Percentiles rank a stretch among this genome's conserved stretches.
Evolutionary conservation across 768 basidiomycete genomes (phyloP).

Genomic region (Lactarius akahatsu): DNA sequence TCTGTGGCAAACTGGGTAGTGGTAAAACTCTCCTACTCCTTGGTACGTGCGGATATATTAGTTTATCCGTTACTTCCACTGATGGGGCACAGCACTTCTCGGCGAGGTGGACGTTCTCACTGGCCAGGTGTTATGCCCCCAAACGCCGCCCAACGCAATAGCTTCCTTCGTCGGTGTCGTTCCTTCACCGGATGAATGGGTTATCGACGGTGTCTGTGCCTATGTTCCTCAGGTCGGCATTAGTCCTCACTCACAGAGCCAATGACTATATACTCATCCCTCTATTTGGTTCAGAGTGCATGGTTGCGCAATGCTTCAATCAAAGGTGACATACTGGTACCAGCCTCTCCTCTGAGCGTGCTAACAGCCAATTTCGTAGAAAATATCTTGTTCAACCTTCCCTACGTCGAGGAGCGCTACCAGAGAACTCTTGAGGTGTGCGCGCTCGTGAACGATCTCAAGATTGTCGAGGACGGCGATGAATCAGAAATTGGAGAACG

Average conservation of each 20-base stretch:
- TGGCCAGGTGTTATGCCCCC: slow-evolving; percentile 79
- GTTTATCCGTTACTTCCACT: slow-evolving; percentile 10
- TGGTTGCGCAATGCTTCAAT: slow-evolving; percentile 77
- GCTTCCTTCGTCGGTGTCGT: slow-evolving; percentile 51
- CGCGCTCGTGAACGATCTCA: slow-evolving; percentile 70
- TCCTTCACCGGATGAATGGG: slow-evolving; percentile 62
- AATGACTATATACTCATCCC: slow-evolving; percentile 7
- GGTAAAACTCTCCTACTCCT: slow-evolving; percentile 87
- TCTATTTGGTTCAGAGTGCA: slow-evolving; percentile 38
- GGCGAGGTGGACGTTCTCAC: slow-evolving; percentile 85
- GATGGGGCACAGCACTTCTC: slow-evolving; percentile 55
- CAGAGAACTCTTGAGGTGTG: slow-evolving; percentile 73
- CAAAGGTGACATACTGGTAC: slow-evolving; percentile 39
- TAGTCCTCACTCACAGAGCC: slow-evolving; percentile 29
- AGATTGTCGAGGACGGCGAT: slow-evolving; percentile 85
- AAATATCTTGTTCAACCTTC: slow-evolving; percentile 80
- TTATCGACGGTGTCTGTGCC: slow-evolving; percentile 75
- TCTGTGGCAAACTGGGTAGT: slow-evolving; percentile 87
- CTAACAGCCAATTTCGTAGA: slow-evolving; percentile 36
- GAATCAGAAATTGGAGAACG: slow-evolving; percentile 87
- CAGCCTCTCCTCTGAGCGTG: slow-evolving; percentile 1
- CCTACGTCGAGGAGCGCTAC: slow-evolving; percentile 72
- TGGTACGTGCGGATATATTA: slow-evolving; percentile 38
- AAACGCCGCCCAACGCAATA: slow-evolving; percentile 79
- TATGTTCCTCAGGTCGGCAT: slow-evolving; percentile 77